Evolutionary conservation across 192 early-diverging fungal genomes (phyloP).

Genomic region (Linnemannia exigua): DNA sequence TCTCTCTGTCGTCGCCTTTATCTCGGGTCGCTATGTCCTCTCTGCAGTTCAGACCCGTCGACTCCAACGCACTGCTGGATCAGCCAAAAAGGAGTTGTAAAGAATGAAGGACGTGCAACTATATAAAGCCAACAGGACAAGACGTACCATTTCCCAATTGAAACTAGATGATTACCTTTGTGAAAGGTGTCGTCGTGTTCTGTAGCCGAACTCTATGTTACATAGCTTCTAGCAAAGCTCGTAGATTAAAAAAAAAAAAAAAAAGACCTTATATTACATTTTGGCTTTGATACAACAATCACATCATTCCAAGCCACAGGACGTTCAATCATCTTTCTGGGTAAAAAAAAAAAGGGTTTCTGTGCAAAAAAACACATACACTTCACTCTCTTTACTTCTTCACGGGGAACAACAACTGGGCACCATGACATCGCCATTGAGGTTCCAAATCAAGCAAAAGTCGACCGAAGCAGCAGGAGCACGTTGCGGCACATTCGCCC

Average conservation of each 20-base stretch:
- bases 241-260: neutral
- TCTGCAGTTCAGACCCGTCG: constrained; percentile 54
- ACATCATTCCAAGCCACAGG: constrained; percentile 4
- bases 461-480: neutral
- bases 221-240: neutral
- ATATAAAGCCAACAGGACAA: no score
- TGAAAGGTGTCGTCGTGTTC: neutral
- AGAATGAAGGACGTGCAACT: neutral
- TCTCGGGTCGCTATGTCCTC: constrained; percentile 63
- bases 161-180: neutral
- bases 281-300: neutral
- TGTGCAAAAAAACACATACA: neutral
- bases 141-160: neutral
- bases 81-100: constrained; percentile 41
- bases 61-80: constrained; percentile 35
- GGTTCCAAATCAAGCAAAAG: constrained; percentile 11
- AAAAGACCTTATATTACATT: neutral
- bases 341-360: constrained; percentile 11
- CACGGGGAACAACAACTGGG: neutral
- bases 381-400: neutral
- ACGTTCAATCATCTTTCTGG: neutral
- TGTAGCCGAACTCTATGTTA: neutral
- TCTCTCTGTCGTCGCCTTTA: constrained; percentile 54
- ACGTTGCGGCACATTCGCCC: constrained; percentile 20
- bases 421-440: constrained; percentile 21